phyloP scores from a whole-genome alignment of 1,284 basidiomycete species.

The Tilletiopsis washingtonensis region DNA sequence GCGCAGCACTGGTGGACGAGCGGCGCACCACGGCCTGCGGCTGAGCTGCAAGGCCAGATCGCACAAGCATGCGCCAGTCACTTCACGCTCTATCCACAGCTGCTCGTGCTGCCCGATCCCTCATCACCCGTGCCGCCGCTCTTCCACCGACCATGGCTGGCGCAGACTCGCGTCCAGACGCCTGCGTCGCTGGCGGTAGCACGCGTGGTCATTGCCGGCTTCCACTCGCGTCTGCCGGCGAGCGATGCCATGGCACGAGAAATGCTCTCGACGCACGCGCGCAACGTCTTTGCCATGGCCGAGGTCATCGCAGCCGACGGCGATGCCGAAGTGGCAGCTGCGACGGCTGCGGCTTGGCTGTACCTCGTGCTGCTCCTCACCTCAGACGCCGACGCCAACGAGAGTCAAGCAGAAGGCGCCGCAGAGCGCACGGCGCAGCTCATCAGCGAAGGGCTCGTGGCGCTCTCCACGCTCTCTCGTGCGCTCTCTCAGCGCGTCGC shows the following conservation, averaged over 20 bases:
- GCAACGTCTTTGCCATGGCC: slow-evolving; percentile 5
- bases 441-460: slow-evolving; percentile 19
- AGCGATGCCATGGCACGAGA: slow-evolving; percentile 30
- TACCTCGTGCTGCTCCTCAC: slow-evolving; percentile 33
- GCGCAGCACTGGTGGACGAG: slow-evolving; percentile 28
- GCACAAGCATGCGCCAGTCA: slow-evolving; percentile 34
- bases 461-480: slow-evolving; percentile 20
- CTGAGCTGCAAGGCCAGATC: slow-evolving; percentile 21
- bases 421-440: slow-evolving; percentile 4
- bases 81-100: slow-evolving; percentile 34
- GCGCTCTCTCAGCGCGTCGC: slow-evolving; percentile 8
- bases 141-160: slow-evolving; percentile 39
- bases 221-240: slow-evolving; percentile 30
- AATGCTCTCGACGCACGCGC: slow-evolving; percentile 22
- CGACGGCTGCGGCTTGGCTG: slow-evolving; percentile 33
- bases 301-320: slow-evolving; percentile 8
- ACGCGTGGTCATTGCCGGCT: slow-evolving; percentile 31
- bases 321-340: slow-evolving; percentile 18
- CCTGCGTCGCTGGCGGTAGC: slow-evolving; percentile 30
- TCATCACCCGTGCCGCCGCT: slow-evolving; percentile 35
- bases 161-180: slow-evolving; percentile 17
- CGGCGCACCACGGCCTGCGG: slow-evolving; percentile 7
- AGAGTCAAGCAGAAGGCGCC: background rate
- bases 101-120: slow-evolving; percentile 37
- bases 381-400: slow-evolving; percentile 7